Base-by-base conservation (phyloP, 495 filamentous ascomycete species). In the Neurospora sublineolata region DNA sequence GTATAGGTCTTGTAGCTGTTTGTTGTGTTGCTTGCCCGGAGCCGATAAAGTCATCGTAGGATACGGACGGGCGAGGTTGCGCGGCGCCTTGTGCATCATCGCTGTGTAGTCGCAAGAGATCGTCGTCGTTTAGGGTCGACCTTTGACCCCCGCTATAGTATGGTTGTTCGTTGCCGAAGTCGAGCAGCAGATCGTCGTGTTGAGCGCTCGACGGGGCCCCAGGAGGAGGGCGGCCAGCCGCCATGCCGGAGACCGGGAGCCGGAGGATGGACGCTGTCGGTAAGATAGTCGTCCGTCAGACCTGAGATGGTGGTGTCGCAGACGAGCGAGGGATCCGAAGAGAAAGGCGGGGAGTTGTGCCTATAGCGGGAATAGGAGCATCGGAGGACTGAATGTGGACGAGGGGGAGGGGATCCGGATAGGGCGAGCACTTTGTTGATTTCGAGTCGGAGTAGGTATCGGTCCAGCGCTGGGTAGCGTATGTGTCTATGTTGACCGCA, bases 21-120 rank as follows among this genome's bases (percentile, higher is more conserved):
- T 33, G 14, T 33, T 64, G 52, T 41, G 81, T 76, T 69, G 75
- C 74, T 67, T 79, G 80, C 71, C 76, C 76, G 33, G 81, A 88
- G 68, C 95, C 96, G 72, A 99, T 89, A 77, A 98, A 99, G 69
- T 94, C 89, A 84, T 98, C 95, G 80, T 97, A 97, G 39, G 94
- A 97, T 67, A 94, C 86, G 27, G 94, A 97, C 64, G 93, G 92
- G 70, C 95, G 91, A 70, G 89, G 80, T 73, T 88, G 86, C 40
- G 84, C 83, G 70, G 82, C 80, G 69, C 91, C 87, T 73, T 91
- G 87, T 12, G 52, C 52, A 76, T 92, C 83, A 76, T 87, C 87
- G 75, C 89, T 85, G 81, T 91, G 93, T 37, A 87, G 86, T 75
- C 85, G 87, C 75, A 93, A 82, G 20, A 95, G 85, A 70, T 91